phyloP scores from a whole-genome alignment of 179 eudicot species.

The Beta lomatogona region DNA sequence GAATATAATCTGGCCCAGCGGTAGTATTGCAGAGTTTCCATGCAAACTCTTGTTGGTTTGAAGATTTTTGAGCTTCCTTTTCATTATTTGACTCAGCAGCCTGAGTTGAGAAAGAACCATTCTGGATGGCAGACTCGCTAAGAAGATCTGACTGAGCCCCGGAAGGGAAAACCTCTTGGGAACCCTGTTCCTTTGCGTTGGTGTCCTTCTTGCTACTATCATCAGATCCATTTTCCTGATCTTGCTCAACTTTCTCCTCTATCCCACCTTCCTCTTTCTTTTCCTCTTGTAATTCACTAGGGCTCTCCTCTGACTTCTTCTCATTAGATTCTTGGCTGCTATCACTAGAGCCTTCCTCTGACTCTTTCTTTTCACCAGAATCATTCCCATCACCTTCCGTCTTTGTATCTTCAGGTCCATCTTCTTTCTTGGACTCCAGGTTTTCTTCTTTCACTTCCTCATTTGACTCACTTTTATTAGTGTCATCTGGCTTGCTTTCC shows the following conservation, averaged over 20 bases:
- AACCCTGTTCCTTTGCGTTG: constrained; percentile 34
- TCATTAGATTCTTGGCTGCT: constrained; percentile 40
- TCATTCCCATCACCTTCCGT: constrained; percentile 27
- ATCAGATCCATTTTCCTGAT: constrained; percentile 36
- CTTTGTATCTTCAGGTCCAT: constrained; percentile 33
- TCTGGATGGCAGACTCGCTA: constrained; percentile 68
- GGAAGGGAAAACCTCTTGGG: constrained; percentile 67
- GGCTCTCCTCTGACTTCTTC: constrained; percentile 45
- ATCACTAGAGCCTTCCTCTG: constrained; percentile 46
- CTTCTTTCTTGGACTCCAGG: constrained; percentile 36
- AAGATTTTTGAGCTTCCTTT: constrained; percentile 59
- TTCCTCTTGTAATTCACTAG: constrained; percentile 37
- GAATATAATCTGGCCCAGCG: constrained; percentile 87
- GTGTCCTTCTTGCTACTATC: constrained; percentile 44
- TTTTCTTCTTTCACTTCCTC: constrained; percentile 36
- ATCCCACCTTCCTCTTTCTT: constrained; percentile 42
- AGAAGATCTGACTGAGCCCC: constrained; percentile 89
- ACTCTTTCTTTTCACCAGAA: constrained; percentile 30
- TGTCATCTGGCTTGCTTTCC: constrained; percentile 39
- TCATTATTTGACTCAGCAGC: constrained; percentile 83
- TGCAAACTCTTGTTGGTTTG: constrained; percentile 37
- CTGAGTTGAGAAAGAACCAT: constrained; percentile 81
- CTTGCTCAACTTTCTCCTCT: constrained; percentile 45
- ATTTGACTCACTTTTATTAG: constrained; percentile 31
- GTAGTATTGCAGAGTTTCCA: constrained; percentile 82